Base-by-base conservation (phyloP, 805 yeast species). In the Wickerhamiella musiphila region DNA sequence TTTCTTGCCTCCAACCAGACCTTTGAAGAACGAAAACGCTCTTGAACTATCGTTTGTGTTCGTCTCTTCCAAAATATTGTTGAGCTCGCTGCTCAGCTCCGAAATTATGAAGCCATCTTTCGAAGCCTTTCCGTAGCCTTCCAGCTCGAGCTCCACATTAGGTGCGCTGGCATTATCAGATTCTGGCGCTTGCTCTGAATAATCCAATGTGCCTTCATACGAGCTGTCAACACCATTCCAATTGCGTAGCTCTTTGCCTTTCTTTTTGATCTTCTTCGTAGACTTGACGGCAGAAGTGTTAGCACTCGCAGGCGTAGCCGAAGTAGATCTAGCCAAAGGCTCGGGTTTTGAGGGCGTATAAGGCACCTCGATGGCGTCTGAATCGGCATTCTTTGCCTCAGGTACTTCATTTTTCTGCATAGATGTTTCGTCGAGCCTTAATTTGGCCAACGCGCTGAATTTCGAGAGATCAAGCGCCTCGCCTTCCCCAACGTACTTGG, bases 1-100 rank as follows among this genome's bases (percentile, higher is more conserved):
- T 5, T 68, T 70, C 47, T 73, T 73, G 32, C 82, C 81, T 34
- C 90, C 86, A 30, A 77, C 60, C 31, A 68, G 50, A 43, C 67
- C 68, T 38, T 66, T 63, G 30, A 77, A 53, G 43, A 75, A 74
- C 2, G 71, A 66, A 45, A 75, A 68, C 4, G 54, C 37, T 10
- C 47, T 37, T 22, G 52, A 48, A 28, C 32, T 21, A 8, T 35
- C 20, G 4, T 13, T 14, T 3, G 23, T 23, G 3, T 16, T 18
- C 15, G 35, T 31, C 5, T 32, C 39, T 1, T 48, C 46, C 13
- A 68, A 44, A 17, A 64, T 54, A n/a, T 52, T 49, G 18, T 61
- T 53, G 40, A 67, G 61, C 35, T 68, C 71, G 27, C 58, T 63
- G 27, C 70, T 69, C 21, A 77, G 59, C 41, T 75, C 82, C 34